Base-by-base conservation (phyloP, 192 early-diverging fungal species). In the Coemansia biformis region DNA sequence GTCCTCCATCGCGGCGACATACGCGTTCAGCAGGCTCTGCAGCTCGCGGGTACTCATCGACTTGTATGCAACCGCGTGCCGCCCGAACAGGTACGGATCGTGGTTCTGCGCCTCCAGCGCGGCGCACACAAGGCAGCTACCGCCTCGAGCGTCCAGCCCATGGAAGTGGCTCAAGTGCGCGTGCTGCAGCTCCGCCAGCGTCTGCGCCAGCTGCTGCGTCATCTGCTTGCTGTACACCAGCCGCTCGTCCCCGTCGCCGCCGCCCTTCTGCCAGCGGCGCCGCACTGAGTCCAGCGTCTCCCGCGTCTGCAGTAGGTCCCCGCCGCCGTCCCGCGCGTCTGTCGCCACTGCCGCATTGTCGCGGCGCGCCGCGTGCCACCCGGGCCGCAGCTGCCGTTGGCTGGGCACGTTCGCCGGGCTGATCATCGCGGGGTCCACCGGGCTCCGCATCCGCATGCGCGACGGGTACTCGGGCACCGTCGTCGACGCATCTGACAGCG, bases 71-170 rank as follows among this genome's bases (percentile, higher is more conserved):
- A 60, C 36, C 0, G 68, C 68, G n/a, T 59, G 51, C 0, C 47
- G 22, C 7, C 68, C 68, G 32, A 55, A 72, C 56, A 72, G 21
- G 37, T 72, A 72, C 43, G 68, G 68, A 21, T 72, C 68, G 6
- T 60, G 68, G 53, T 72, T 49, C 61, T 72, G 68, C 21, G 60
- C 61, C 38, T 52, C 49, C 38, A 72, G 45, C 11, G 57, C 30
- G 11, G 26, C 48, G 18, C 68, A 72, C 39, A 72, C 68, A 0
- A 60, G 56, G 31, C 68, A 72, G 0, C 16, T 21, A 0, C 14
- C 39, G 4, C 22, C 13, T 14, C 24, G 7, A 33, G 29, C 8
- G 17, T 33, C 35, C 51, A 12, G 2, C 1, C 9, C 24, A 13
- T 73, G 69, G 54, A 60, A 65, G 23, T 66, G 58, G 13, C 32